These are phyloP conservation scores for Haematococcus lacustris DNA, from an alignment of 139 green algal genomes.

Conservation along the genomic window DNA sequence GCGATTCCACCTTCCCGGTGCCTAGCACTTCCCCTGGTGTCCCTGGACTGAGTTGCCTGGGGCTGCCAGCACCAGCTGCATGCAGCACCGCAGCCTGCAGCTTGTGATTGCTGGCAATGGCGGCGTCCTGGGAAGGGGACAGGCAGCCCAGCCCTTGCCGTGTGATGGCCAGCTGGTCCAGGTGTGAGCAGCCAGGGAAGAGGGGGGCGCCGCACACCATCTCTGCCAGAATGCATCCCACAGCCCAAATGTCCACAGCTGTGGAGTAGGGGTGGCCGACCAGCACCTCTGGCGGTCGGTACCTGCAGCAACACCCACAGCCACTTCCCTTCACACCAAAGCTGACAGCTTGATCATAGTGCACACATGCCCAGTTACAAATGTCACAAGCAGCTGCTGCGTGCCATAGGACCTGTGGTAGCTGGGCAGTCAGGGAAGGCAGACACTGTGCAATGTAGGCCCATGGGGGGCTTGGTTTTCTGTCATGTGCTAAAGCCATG, in stretches of 20 bases:
- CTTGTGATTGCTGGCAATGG: neutral
- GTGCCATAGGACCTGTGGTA: too few relatives aligned
- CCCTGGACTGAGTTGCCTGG: neutral
- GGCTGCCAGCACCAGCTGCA: neutral
- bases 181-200: conserved; percentile 42
- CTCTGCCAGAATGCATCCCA: conserved; percentile 96
- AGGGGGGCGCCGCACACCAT: conserved; percentile 88
- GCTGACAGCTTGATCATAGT: too few relatives aligned
- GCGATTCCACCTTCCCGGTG: too few relatives aligned
- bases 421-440: too few relatives aligned
- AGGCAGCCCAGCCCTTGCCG: conserved; percentile 33
- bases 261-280: conserved; percentile 63
- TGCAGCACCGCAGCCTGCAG: neutral
- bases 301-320: too few relatives aligned
- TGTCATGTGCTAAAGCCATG: too few relatives aligned
- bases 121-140: neutral
- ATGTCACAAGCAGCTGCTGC: too few relatives aligned
- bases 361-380: too few relatives aligned
- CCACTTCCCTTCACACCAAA: too few relatives aligned
- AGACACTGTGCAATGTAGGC: neutral
- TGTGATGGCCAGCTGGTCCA: conserved; percentile 47
- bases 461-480: neutral
- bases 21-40: neutral
- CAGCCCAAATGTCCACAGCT: conserved; percentile 93
- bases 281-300: conserved; percentile 5